Evolutionary conservation across 495 filamentous ascomycete genomes (phyloP), one percentile per base, ranked within the genome.

Genomic region (Penicillium nucicola): DNA sequence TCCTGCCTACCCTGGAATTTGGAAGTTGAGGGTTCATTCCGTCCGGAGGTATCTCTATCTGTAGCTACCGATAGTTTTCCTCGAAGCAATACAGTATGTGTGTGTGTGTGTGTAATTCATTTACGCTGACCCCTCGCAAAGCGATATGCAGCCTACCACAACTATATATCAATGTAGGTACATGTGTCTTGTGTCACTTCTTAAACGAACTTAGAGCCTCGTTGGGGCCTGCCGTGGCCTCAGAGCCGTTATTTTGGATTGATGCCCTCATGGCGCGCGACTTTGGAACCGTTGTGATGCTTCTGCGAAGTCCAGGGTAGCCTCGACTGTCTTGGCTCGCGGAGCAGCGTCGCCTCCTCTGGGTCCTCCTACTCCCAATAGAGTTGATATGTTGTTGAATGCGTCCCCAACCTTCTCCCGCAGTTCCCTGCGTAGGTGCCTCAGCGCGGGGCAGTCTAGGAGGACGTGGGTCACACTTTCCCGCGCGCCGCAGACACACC

Each of bases 211-310:
- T 56, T 51, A n/a, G n/a, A n/a, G n/a, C n/a, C n/a, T n/a, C n/a
- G n/a, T n/a, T n/a, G n/a, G n/a, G n/a, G n/a, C n/a, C 59, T 58
- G 19, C 52, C 39, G 31, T 62, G 49, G 55, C 52, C 59, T 55
- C 48, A 19, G 32, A 54, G 43, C 47, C 46, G 53, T 48, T 55
- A 30, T 34, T 22, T 34, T 58, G 42, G 53, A 58, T 44, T 42
- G 57, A 55, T 54, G 48, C 57, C 55, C 54, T 46, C 38, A 13
- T 58, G 52, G 61, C 61, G 55, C 61, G 50, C 49, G 52, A 45
- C 57, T 41, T 41, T 41, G 9, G 19, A 41, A 41, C 20, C 38
- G 38, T 41, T 41, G 38, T 41, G 38, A 41, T 20, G 38, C 38
- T 20, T 41, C 38, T 13, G 38, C 38, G 17, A 41, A 41, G 38